Evolutionary conservation across 1,284 basidiomycete species (phyloP), one percentile per base, ranked within the genome.

Genomic region (Boletus smithii): DNA sequence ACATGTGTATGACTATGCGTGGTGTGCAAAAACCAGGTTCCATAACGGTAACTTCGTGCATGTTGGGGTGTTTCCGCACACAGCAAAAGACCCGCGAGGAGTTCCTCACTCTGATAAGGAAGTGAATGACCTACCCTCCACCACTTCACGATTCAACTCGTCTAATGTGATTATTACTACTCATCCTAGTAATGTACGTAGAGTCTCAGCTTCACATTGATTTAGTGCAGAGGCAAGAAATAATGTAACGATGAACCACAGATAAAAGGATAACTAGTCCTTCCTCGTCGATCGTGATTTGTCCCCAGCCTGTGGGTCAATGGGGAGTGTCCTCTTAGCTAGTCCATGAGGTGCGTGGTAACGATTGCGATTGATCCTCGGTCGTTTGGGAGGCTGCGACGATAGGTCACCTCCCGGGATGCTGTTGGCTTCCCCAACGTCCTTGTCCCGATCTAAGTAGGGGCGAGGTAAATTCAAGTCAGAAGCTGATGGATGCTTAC

Each of bases 1-100:
- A 99, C 72, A 80, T 99, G 72, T 99, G 97, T 67, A 99, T 99
- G 97, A 94, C 95, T 2, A 99, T 99, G 95, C 86, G 97, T 50
- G 97, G 97, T 33, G 97, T 99, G 1, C 97, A 99, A 71, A 99
- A 99, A 71, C 95, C 95, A 3, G 95, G 97, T 23, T 81, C 95
- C 7, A 83, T 88, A 17, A 99, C 97, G 0, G 90, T 97, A 27
- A 99, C 97, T 1, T 95, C 91, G n/a, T 97, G 95, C 59, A 99
- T 99, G 97, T 76, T 98, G 46, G 97, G 97, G 10, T 97, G 92
- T 62, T 99, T 99, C 80, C 81, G 97, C 46, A 88, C 91, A 11
- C 89, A 94, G 58, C 93, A 97, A 69, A 99, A 99, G 74, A 99
- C 97, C 20, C 81, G 97, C 32, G 95, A 97, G 69, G 97, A 99